Evolutionary conservation across 179 eudicot species (phyloP), one percentile per base, ranked within the genome.

Genomic region (Beta macrorhiza): DNA sequence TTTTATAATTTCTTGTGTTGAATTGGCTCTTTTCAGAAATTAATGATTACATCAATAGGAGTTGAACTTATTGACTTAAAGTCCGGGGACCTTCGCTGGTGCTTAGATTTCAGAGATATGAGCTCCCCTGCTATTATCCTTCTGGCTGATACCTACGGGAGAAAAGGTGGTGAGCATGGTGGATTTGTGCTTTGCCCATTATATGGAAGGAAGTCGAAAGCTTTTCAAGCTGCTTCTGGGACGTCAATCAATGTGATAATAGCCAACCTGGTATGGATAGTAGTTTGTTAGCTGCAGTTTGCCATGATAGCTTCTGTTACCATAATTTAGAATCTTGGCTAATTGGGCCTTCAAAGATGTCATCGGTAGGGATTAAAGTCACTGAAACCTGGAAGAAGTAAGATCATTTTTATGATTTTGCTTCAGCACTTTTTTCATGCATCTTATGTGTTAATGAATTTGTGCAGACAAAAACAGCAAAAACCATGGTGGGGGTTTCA

Each of bases 121-220:
- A 86, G 89, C 80, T 90, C 93, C n/a, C 98, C 99, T 75, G 97
- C 97, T 69, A 85, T 96, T 62, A 78, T 96, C 68, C 87, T 90
- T 85, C 91, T 96, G 53, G 87, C 98, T 77, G 93, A 96, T 84
- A 82, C 90, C 69, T 90, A 86, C 82, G 99, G 99, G 71, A 90
- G 90, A 84, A 93, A 88, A 87, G 88, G 86, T 61, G 79, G 77
- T 32, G 99, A 94, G 71, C 89, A 85, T 80, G 97, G 95, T 53
- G 95, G 99, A 75, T 94, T 96, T 88, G 89, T 96, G 90, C 96
- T 96, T 74, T 92, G 96, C 74, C 92, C 99, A 80, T 77, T 91
- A 55, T 96, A 96, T 91, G 99, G 99, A 86, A 93, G 99, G 78
- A 96, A 96, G 88, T 96, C 98, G 5, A 96, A 96, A 89, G 99